Percentiles rank a stretch among this genome's conserved stretches.
Evolutionary conservation across 177 flowering plant species (phyloP).

Genomic region (Vitis hybrid): DNA sequence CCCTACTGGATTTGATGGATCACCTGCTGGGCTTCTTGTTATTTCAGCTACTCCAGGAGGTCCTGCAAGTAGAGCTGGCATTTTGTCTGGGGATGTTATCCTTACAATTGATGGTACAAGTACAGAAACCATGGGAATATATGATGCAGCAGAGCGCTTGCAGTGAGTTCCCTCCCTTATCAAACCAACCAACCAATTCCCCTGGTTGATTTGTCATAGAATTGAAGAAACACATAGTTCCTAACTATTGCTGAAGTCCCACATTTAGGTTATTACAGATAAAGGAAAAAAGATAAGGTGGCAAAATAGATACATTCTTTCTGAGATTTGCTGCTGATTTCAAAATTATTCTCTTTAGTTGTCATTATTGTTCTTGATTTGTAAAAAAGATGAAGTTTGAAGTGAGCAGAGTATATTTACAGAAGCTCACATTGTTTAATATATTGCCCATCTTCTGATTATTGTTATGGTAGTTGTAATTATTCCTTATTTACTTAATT

Average conservation of each 20-base stretch:
- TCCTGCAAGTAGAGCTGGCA: constrained; percentile 88
- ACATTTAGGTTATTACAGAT: no score
- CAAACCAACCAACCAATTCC: no score
- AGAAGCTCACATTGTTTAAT: neutral
- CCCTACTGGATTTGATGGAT: constrained; percentile 50
- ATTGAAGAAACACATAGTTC: no score
- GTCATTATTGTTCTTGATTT: no score
- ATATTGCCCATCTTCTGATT: neutral
- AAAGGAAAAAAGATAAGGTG: no score
- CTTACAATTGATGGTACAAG: constrained; percentile 69
- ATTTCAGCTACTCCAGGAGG: constrained; percentile 92
- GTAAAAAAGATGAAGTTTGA: no score
- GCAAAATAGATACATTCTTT: no score
- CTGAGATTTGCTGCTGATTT: no score
- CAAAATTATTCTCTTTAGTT: no score
- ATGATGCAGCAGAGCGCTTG: constrained; percentile 93
- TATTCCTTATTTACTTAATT: neutral
- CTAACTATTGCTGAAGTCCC: no score
- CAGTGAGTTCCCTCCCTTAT: constrained; percentile 54
- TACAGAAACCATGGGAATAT: constrained; percentile 79
- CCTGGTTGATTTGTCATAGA: no score
- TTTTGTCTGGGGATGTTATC: constrained; percentile 78
- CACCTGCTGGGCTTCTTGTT: constrained; percentile 73
- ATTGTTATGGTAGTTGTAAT: neutral
- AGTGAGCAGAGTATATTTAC: neutral